phyloP scores from a whole-genome alignment of 2,329 filamentous ascomycete species.

The Rhynchosporium secalis region DNA sequence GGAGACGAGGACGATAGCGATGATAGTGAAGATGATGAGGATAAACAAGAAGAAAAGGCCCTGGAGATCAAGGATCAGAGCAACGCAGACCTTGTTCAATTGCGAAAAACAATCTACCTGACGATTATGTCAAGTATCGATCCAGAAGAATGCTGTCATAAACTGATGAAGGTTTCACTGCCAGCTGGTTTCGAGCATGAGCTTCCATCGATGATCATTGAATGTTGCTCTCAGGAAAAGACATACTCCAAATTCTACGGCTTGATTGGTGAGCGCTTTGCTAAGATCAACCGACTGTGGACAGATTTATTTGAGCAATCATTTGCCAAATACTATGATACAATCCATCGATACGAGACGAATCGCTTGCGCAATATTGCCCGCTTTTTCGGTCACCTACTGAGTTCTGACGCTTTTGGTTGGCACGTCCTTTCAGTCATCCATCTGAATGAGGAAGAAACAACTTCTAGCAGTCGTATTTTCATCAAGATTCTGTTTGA shows the following conservation, averaged over 20 bases:
- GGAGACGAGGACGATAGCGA: slow-evolving; percentile 63
- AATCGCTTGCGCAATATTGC: slow-evolving; percentile 94
- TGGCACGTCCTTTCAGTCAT: slow-evolving; percentile 88
- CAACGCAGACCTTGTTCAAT: slow-evolving; percentile 91
- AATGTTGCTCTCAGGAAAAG: slow-evolving; percentile 94
- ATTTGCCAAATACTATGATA: slow-evolving; percentile 93
- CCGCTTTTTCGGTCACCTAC: slow-evolving; percentile 88
- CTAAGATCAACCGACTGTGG: slow-evolving; percentile 95
- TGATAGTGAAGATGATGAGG: slow-evolving; percentile 69
- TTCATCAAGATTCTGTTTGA: slow-evolving; percentile 98
- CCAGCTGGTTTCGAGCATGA: slow-evolving; percentile 85
- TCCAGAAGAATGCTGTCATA: slow-evolving; percentile 96
- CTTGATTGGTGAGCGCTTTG: slow-evolving; percentile 89
- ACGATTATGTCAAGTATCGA: slow-evolving; percentile 97
- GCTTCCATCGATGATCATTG: slow-evolving; percentile 93
- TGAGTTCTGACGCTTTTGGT: slow-evolving; percentile 83
- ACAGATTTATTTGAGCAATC: slow-evolving; percentile 86
- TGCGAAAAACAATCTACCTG: slow-evolving; percentile 91
- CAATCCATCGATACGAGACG: slow-evolving; percentile 95
- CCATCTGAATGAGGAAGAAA: slow-evolving; percentile 94
- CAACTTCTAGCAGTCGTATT: slow-evolving; percentile 92
- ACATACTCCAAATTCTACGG: slow-evolving; percentile 98
- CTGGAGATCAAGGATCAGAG: slow-evolving; percentile 98
- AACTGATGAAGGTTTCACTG: slow-evolving; percentile 90
- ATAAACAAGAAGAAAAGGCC: slow-evolving; percentile 75